Conservation (phyloP, 2,329 filamentous ascomycete species). For the Trichophyton schoenleinii region DNA sequence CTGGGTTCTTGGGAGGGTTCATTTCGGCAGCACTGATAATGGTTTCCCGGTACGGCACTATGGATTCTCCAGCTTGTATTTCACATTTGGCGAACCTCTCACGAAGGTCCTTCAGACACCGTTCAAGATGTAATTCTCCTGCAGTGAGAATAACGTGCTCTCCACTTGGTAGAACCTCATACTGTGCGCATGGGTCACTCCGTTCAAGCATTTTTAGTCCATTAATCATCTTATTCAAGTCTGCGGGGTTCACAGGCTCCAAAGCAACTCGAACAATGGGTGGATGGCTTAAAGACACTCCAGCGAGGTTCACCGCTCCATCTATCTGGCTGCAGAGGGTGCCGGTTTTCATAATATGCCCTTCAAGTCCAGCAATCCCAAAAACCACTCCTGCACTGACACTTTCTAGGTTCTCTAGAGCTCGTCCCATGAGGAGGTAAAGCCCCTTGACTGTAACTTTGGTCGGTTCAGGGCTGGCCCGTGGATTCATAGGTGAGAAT, state of each 20-base stretch:
- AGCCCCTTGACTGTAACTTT: conserved; percentile 76
- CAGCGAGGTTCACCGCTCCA: conserved; percentile 80
- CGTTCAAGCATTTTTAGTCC: conserved; percentile 80
- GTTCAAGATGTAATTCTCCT: conserved; percentile 84
- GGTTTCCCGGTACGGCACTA: conserved; percentile 90
- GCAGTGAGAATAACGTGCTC: conserved; percentile 93
- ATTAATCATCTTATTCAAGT: conserved; percentile 88
- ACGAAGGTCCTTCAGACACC: conserved; percentile 82
- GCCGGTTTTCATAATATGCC: conserved; percentile 87
- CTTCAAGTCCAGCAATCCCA: conserved; percentile 83
- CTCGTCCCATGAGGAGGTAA: conserved; percentile 91
- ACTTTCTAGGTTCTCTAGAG: conserved; percentile 65
- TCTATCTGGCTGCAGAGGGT: conserved; percentile 80
- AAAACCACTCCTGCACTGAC: conserved; percentile 93
- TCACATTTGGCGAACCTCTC: conserved; percentile 91
- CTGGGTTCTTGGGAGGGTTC: conserved; percentile 73
- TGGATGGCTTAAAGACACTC: conserved; percentile 64
- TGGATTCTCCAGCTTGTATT: conserved; percentile 84
- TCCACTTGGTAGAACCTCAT: conserved; percentile 82
- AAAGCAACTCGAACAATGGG: conserved; percentile 92
- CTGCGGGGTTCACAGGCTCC: conserved; percentile 81
- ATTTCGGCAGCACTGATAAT: conserved; percentile 83
- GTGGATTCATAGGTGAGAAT: conserved; percentile 68
- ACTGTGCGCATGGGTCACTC: conserved; percentile 89
- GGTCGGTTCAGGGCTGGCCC: conserved; percentile 58